Evolutionary conservation across 2,329 filamentous ascomycete genomes (phyloP), one percentile per base, ranked within the genome.

Genomic region (Colletotrichum truncatum): DNA sequence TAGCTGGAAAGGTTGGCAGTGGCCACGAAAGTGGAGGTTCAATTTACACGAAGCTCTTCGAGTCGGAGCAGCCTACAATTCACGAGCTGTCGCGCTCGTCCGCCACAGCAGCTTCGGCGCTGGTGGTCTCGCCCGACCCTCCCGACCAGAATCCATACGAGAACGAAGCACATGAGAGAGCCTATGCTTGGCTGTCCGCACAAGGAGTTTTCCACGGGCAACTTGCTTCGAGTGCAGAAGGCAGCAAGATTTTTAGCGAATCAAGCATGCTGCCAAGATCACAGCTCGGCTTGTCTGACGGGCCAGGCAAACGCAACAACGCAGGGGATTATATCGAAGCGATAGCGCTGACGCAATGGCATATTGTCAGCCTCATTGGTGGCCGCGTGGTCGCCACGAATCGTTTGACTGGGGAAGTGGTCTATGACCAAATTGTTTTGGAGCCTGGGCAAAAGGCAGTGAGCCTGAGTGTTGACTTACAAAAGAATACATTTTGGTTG

Each of bases 401-500:
- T 74, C 88, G 94, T 30, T 85, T 99, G 48, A 96, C 94, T 39
- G 93, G 95, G 26, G 88, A 90, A 54, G 84, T 95, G 49, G 91
- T 97, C 2, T 97, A 96, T 71, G 93, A 98, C 75, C 94, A 98
- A 77, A 84, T 90, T 21, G 91, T 99, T 4, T 83, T 98, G 12
- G 91, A 95, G 59, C 86, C 89, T 4, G 92, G 91, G 1, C 92
- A 97, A 71, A 90, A 85, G 71, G 89, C 91, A 4, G 82, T 99
- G n/a, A 94, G 93, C 0, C 86, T 99, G 16, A 91, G 94, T 53
- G 90, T 95, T 8, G 96, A 99, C 77, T 87, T 92, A 66, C 95
- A 96, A 76, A 97, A 98, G 82, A 97, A 95, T 73, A 99, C 96
- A 0, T 98, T 95, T 75, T 99, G 97, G 96, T 85, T 99, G 2